phyloP scores from a whole-genome alignment of 2,329 filamentous ascomycete species.

The Verticillium isaacii region DNA sequence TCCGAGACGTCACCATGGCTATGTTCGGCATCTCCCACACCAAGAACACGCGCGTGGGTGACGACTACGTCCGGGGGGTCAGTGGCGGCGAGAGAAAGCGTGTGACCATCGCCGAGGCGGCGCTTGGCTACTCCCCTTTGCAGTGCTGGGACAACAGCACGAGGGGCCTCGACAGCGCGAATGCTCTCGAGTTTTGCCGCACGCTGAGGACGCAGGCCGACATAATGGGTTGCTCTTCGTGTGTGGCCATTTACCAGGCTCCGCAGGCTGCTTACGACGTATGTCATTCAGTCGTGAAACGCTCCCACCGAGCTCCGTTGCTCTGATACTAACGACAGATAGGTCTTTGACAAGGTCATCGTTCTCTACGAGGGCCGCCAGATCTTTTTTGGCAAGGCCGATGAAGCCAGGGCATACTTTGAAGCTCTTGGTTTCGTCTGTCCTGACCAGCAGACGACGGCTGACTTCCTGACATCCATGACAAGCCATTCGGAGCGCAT shows the following conservation, averaged over 20 bases:
- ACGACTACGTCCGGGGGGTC: constrained; percentile 66
- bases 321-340: too few relatives aligned
- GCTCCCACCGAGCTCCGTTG: too few relatives aligned
- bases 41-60: constrained; percentile 69
- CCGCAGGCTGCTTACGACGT: constrained; percentile 37
- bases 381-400: constrained; percentile 67
- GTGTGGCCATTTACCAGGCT: constrained; percentile 37
- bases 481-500: constrained; percentile 62
- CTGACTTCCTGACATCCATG: constrained; percentile 65
- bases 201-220: constrained; percentile 70
- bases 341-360: constrained; percentile 66
- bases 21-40: constrained; percentile 79
- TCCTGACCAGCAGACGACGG: constrained; percentile 44
- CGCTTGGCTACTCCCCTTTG: constrained; percentile 68
- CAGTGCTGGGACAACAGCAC: constrained; percentile 80
- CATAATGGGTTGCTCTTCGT: constrained; percentile 56
- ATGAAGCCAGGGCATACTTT: constrained; percentile 68
- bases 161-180: constrained; percentile 73
- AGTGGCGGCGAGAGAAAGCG: constrained; percentile 78
- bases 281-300: constrained; percentile 20
- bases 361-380: constrained; percentile 71
- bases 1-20: constrained; percentile 59
- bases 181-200: constrained; percentile 72
- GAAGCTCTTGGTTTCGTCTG: constrained; percentile 66
- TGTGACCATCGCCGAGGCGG: constrained; percentile 72